Evolutionary conservation across 352 stramenopile genomes (phyloP), one percentile per base, ranked within the genome.

Genomic region (Phytophthora agathidicida): DNA sequence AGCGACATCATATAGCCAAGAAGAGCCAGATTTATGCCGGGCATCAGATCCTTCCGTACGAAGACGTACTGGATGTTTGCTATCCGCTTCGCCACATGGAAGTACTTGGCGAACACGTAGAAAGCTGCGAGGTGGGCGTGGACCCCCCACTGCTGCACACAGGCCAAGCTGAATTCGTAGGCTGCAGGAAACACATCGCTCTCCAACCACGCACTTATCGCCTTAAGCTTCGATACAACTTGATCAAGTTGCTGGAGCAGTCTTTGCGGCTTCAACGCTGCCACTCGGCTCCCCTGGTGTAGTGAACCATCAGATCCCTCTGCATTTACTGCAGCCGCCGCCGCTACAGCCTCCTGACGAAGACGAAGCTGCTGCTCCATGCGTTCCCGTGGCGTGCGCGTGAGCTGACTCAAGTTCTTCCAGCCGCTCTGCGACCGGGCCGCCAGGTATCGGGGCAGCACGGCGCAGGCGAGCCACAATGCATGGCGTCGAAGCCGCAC

Each of bases 1-100:
- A 94, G 51, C 7, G 79, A 68, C 77, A 94, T 89, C 66, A 89
- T 73, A 60, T 93, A 93, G 31, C 87, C 87, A 52, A 94, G 73
- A 7, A 93, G 56, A 5, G 85, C 89, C 36, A 93, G 42, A 47
- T 92, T 93, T 50, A 82, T 73, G 42, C 69, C 45, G 11, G 71
- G 60, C 56, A 74, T 56, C 20, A 88, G 46, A 36, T 93, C 77
- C 35, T 80, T 87, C 20, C 82, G 77, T 26, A 86, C 80, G 38
- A 94, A 92, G 13, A 94, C 65, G 65, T 94, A 93, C 44, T 92
- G 81, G 32, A 94, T 78, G 8, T 68, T 71, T 10, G 78, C 60
- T 24, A 89, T 38, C 20, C 87, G 85, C 52, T 91, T 96, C 16
- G 85, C 65, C 49, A 91, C 6, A 38, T 91, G 54, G 11, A 93